Base-by-base conservation (phyloP, 768 basidiomycete species). In the Chalciporus sphaerocephalus region DNA sequence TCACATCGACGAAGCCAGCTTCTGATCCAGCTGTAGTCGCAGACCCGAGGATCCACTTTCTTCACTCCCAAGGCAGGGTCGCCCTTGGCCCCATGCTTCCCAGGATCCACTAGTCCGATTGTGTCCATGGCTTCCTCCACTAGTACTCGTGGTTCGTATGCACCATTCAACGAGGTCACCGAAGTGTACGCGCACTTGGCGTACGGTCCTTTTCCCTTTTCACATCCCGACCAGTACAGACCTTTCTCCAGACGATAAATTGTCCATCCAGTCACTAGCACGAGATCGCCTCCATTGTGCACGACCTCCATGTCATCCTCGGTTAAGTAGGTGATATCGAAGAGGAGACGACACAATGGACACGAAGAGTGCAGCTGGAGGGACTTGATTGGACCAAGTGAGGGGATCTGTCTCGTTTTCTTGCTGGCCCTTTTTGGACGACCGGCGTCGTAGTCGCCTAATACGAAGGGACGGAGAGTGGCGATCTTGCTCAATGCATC, bases 1-100 rank as follows among this genome's bases (percentile, higher is more conserved):
- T 28, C 38, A 30, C 55, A 48, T 1, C 42, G 38, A 40, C 16
- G 32, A 32, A 55, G 15, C 45, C 53, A 44, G 7, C 22, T 38
- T 12, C 37, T 48, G 37, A 57, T 51, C 18, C n/a, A 5, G 24
- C 5, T 1, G 24, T 48, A 51, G 32, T 47, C 33, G 5, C 28
- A 39, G 1, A 20, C n/a, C 21, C 15, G 4, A 3, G 24, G 17
- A 18, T 54, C 32, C 17, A 57, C 49, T 38, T 13, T 23, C 20
- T 24, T 35, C 15, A 51, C 41, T 16, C 48, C 49, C 38, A 57
- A 35, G n/a, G 21, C 24, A 4, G 28, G 37, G 5, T 1, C 22
- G 2, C 5, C 33, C 8, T 13, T 13, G 15, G 13, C 30, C 11
- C 6, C 15, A 32, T 8, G 28, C 21, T 32, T 18, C n/a, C n/a